Base-by-base conservation (phyloP, 164 flowering plant species). In the Warburgia ugandensis region DNA sequence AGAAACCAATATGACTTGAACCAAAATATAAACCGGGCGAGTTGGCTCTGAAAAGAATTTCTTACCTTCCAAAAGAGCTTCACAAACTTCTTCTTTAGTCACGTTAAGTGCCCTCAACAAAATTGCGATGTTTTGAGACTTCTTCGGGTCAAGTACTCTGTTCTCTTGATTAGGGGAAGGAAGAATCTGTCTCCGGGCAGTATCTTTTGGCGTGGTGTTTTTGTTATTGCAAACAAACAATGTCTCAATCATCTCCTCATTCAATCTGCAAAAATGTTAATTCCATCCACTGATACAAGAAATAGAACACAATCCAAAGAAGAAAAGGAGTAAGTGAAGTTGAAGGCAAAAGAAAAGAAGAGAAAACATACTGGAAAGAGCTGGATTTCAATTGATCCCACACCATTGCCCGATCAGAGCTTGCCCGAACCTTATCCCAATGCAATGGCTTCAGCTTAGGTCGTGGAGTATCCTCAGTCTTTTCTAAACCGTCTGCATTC, bases 351-450 rank as follows among this genome's bases (percentile, higher is more conserved):
- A 13, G 21, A 49, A 45, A 4, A 3, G 37, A 5, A n/a, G 44
- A 30, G 35, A 39, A 30, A 10, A 20, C 45, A 42, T 78, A 88
- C 99, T 82, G 84, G 57, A 92, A 92, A 1, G 99, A 92, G 73
- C 97, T 88, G 19, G 89, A 84, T 66, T 76, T 73, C 49, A 92
- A 75, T 56, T 88, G 97, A 77, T 94, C 99, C 99, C 99, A 94
- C 62, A 94, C 97, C 95, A 86, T 94, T 29, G 78, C 97, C 8
- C 88, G 76, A 73, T 84, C 97, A 23, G 97, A 84, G 72, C 88
- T 86, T 12, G 95, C 96, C 63, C 94, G 74, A 11, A 89, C 99
- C 73, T 94, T 88, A 69, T 94, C 99, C 97, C 99, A 89, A 46
- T 94, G 99, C 61, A 94, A 62, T 0, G 97, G 87, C 75, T 94